Evolutionary conservation across 208 protist species (phyloP).

Genomic region (Trypanosoma conorhini): DNA sequence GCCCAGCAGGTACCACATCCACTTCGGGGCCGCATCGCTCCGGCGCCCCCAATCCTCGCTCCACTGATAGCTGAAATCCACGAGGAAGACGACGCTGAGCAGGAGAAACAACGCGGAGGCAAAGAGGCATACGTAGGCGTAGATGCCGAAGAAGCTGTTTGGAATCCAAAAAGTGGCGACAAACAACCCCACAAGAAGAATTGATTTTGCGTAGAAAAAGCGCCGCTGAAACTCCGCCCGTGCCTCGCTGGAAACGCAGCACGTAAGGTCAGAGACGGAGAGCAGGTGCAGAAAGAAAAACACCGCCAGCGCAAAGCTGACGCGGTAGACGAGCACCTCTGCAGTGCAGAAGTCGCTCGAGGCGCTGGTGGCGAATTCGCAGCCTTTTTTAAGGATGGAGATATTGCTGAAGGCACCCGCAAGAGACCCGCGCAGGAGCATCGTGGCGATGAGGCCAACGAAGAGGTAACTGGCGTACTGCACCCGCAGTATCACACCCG

Average conservation of each 20-base stretch:
- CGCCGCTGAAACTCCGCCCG: conserved; percentile 72
- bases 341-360: conserved; percentile 40
- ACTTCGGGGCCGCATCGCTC: conserved; percentile 77
- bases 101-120: conserved; percentile 80
- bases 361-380: conserved; percentile 30
- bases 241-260: conserved; percentile 74
- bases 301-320: conserved; percentile 76
- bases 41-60: conserved; percentile 91
- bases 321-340: conserved; percentile 84
- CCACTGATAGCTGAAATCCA: conserved; percentile 95
- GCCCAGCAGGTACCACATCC: conserved; percentile 84
- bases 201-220: conserved; percentile 81
- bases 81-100: conserved; percentile 92
- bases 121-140: conserved; percentile 86
- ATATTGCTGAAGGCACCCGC: conserved; percentile 52
- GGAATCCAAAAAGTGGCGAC: conserved; percentile 75
- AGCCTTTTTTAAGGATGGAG: conserved; percentile 59
- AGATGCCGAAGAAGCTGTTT: conserved; percentile 81
- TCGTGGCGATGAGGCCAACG: conserved; percentile 58
- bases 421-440: conserved; percentile 62
- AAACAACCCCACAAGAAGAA: conserved; percentile 68
- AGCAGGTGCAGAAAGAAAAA: conserved; percentile 89
- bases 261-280: conserved; percentile 84
- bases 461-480: conserved; percentile 87
- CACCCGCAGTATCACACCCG: conserved; percentile 67